phyloP scores from a whole-genome alignment of 345 rosid genomes.

The Pseudoturritis turrita region DNA sequence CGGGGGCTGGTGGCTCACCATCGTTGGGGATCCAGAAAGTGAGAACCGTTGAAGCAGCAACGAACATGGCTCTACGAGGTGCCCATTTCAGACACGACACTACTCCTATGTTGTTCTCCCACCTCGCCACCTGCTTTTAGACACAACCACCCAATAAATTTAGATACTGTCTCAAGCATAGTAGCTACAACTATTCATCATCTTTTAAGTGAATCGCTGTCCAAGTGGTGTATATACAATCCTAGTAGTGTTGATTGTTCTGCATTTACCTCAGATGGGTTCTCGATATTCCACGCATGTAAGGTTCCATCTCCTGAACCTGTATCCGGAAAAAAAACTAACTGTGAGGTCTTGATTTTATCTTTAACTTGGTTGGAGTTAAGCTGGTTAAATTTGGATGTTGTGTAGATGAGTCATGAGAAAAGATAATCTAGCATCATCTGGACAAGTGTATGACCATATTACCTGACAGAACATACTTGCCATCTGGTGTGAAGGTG shows the following conservation, averaged over 20 bases:
- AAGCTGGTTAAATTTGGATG: background rate
- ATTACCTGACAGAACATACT: constrained; percentile 88
- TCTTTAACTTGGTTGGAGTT: background rate
- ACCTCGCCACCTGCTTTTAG: constrained; percentile 57
- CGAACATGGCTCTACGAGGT: constrained; percentile 87
- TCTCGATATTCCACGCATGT: constrained; percentile 87
- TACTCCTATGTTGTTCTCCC: constrained; percentile 83
- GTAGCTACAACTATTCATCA: background rate
- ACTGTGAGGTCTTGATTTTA: background rate
- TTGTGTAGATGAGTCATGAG: background rate
- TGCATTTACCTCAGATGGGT: constrained; percentile 59
- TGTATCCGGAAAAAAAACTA: constrained; percentile 20
- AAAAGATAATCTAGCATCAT: background rate
- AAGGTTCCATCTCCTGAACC: constrained; percentile 95
- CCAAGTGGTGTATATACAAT: background rate
- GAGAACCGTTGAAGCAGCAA: constrained; percentile 79
- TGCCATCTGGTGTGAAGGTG: constrained; percentile 95
- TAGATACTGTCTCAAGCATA: constrained; percentile 1
- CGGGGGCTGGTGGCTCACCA: constrained; percentile 30
- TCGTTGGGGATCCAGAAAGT: constrained; percentile 84
- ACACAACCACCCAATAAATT: background rate
- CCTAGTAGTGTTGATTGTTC: background rate
- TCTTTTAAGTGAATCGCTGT: background rate
- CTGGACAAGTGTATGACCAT: background rate
- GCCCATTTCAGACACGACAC: constrained; percentile 92